Evolutionary conservation across 1,284 basidiomycete species (phyloP).

Genomic region (Microbotryum violaceum): DNA sequence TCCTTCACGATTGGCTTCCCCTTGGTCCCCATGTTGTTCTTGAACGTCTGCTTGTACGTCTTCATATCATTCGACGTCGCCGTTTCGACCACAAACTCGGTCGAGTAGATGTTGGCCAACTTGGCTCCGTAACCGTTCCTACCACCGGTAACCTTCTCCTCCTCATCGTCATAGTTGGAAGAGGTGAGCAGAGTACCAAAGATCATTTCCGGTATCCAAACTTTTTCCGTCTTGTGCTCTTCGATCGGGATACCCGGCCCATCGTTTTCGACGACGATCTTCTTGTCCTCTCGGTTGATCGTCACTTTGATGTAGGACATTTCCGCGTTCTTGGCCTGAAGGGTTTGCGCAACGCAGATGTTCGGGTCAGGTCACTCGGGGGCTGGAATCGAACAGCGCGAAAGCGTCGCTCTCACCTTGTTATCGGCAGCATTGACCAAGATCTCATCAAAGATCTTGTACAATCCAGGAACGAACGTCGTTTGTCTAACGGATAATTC

Average conservation of each 20-base stretch:
- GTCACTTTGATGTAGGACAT: slow-evolving; percentile 86
- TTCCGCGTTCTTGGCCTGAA: slow-evolving; percentile 72
- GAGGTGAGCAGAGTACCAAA: slow-evolving; percentile 94
- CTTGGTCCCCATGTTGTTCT: slow-evolving; percentile 83
- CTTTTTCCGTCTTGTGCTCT: slow-evolving; percentile 85
- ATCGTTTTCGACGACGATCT: slow-evolving; percentile 92
- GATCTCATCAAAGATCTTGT: slow-evolving; percentile 99
- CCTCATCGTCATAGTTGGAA: slow-evolving; percentile 97
- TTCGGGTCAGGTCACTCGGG: neutral
- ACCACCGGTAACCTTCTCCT: slow-evolving; percentile 97
- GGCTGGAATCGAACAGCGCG: neutral
- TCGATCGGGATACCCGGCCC: slow-evolving; percentile 95
- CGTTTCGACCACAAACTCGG: slow-evolving; percentile 94
- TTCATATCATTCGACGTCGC: slow-evolving; percentile 78
- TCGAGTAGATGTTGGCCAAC: slow-evolving; percentile 96
- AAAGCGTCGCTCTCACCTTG: slow-evolving; percentile 56
- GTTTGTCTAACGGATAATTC: slow-evolving; percentile 49
- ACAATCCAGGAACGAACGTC: slow-evolving; percentile 93
- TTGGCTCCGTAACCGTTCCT: slow-evolving; percentile 98
- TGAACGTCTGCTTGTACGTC: slow-evolving; percentile 95
- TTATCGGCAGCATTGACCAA: slow-evolving; percentile 99
- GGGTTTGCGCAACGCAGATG: neutral
- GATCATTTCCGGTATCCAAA: slow-evolving; percentile 96
- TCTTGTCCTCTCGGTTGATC: slow-evolving; percentile 74
- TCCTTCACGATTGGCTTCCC: slow-evolving; percentile 88